phyloP scores from a whole-genome alignment of 2,329 filamentous ascomycete genomes.

The Parastagonospora avenae region DNA sequence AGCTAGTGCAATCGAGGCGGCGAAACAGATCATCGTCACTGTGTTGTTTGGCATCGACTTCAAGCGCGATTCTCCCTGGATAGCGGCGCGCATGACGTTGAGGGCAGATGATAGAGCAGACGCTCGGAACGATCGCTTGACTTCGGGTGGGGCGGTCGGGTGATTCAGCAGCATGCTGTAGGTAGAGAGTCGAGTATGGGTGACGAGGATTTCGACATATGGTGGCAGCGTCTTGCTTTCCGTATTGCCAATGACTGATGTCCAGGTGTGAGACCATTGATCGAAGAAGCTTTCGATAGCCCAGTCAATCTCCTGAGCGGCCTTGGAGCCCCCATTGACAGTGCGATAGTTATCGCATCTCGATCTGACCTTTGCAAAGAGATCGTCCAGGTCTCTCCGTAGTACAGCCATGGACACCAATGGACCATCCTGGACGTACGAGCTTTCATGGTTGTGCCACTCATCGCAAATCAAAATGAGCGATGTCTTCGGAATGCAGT shows the following conservation, averaged over 20 bases:
- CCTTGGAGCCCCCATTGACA: constrained; percentile 57
- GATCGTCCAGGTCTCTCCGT: constrained; percentile 66
- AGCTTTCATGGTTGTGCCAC: constrained; percentile 69
- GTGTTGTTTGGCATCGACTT: constrained; percentile 81
- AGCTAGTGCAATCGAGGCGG: constrained; percentile 59
- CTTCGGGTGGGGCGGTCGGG: constrained; percentile 70
- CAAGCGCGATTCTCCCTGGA: constrained; percentile 71
- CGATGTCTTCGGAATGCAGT: constrained; percentile 69
- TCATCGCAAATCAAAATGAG: constrained; percentile 70
- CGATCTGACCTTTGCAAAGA: constrained; percentile 63
- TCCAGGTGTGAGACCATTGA: constrained; percentile 68
- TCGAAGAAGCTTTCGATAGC: constrained; percentile 70
- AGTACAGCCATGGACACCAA: constrained; percentile 73
- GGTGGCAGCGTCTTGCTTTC: constrained; percentile 64
- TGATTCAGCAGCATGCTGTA: constrained; percentile 78
- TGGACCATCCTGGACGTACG: constrained; percentile 72
- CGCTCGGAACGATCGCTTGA: constrained; percentile 74
- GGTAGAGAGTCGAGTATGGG: constrained; percentile 73
- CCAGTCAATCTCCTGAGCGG: constrained; percentile 51
- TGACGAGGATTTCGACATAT: constrained; percentile 76
- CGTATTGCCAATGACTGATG: constrained; percentile 24
- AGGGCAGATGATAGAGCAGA: constrained; percentile 73
- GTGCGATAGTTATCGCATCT: constrained; percentile 65
- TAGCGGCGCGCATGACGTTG: constrained; percentile 75
- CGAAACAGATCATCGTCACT: constrained; percentile 78